Evolutionary conservation across 768 basidiomycete genomes (phyloP), one percentile per base, ranked within the genome.

Genomic region (Hericium coralloides): DNA sequence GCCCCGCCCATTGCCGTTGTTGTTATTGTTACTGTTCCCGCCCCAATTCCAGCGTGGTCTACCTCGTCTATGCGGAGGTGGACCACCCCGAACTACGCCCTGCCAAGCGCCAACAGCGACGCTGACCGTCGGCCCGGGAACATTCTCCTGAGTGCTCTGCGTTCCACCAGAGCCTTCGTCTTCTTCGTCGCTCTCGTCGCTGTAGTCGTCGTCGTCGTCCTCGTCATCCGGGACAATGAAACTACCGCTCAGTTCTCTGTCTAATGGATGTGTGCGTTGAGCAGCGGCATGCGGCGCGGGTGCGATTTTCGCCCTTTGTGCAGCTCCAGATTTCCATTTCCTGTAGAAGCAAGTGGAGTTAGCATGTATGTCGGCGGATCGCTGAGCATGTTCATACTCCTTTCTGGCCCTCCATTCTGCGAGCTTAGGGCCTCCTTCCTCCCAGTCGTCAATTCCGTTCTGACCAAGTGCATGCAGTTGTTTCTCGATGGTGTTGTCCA

Each of bases 401-500:
- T 80, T 76, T 55, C 86, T 76, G 41, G 61, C 64, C 18, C 64
- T 66, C 81, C 83, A 86, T 52, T 87, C 84, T 12, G 65, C 64
- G 52, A 68, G 69, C 59, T 70, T 77, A 31, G 62, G 61, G 0
- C 84, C 87, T 38, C 66, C 74, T 14, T 68, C 66, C 52, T 74
- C 68, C 84, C 84, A 88, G 17, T 80, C 83, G 17, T 68, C 68
- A 25, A 71, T 64, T 22, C 82, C 80, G 55, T 66, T 77, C 22
- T 65, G 74, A 2, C 78, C 69, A 14, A 80, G 74, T 17, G 74
- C 70, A 7, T 64, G 60, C n/a, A 89, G 68, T 61, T 89, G 79
- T 63, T 76, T 81, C 57, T 79, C 80, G 3, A 89, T 79, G 17
- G 76, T 68, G 60, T 73, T 81, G 63, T 89, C 85, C 60, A 84